These are phyloP conservation scores for Coniochaeta sp. DNA, from an alignment of 2,329 filamentous ascomycete species.

Conservation along the genomic window DNA sequence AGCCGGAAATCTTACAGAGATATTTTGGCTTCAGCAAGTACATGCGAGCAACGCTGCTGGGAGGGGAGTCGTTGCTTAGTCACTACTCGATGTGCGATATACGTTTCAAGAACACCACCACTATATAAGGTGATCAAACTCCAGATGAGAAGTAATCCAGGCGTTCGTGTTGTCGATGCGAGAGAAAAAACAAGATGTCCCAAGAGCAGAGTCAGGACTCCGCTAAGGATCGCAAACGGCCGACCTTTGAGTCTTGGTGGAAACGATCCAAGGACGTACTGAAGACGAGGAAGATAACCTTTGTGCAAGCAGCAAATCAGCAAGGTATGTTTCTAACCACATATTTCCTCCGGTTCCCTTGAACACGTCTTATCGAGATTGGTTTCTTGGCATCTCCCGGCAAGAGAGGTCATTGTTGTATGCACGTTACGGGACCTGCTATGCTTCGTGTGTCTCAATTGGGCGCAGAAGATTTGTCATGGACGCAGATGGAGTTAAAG, in stretches of 20 bases:
- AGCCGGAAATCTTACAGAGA: background rate
- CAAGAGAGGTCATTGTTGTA: background rate
- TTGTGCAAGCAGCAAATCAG: conserved; percentile 20
- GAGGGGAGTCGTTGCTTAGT: background rate
- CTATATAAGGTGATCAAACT: background rate
- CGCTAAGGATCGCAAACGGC: conserved; percentile 18
- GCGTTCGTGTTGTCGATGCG: background rate
- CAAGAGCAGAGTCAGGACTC: conserved; percentile 3
- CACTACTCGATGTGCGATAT: background rate
- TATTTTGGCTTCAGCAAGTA: background rate
- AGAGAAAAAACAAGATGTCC: background rate
- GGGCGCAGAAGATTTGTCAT: conserved; percentile 9
- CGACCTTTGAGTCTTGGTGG: conserved; percentile 41
- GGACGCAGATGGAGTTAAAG: background rate
- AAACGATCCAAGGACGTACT: conserved; percentile 32
- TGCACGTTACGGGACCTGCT: background rate
- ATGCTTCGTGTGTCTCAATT: conserved; percentile 3
- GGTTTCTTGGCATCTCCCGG: background rate
- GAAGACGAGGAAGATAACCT: conserved; percentile 23
- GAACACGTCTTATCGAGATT: background rate
- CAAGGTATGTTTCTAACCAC: conserved; percentile 12
- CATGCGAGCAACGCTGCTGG: background rate
- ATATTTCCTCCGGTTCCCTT: background rate
- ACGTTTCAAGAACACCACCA: background rate
- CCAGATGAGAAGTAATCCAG: background rate